Base-by-base conservation (phyloP, 1,284 basidiomycete species). In the Coniophora puteana region DNA sequence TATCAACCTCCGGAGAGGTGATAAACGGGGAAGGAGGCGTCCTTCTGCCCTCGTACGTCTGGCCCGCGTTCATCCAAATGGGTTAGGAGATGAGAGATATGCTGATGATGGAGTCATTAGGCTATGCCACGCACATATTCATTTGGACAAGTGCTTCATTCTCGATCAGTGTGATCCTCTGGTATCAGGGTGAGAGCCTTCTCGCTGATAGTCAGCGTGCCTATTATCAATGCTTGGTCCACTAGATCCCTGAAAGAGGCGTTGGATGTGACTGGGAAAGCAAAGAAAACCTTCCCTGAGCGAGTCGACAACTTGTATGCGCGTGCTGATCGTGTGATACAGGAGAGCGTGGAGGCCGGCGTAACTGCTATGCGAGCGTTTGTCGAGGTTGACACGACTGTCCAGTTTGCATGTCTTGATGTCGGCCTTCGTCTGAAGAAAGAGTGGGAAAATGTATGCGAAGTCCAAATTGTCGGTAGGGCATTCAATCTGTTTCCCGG, bases 101-200 rank as follows among this genome's bases (percentile, higher is more conserved):
- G 34, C 21, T 16, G 20, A 44, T 20, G 31, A 22, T 37, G 18
- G 45, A 35, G 30, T 30, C 33, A 41, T 39, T 44, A 81, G 78
- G 36, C 56, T 81, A 35, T 80, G 77, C 51, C 80, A 82, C 58
- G 68, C 78, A 17, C 78, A 81, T 50, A 74, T 83, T 48, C 79
- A 82, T 56, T 67, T 82, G 13, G 80, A 83, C 63, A 81, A 83
- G 58, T 81, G 77, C 56, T 81, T 79, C 55, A 72, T 83, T 38
- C 63, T 83, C 40, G 72, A 72, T 44, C 62, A 68, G 53, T 78
- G 74, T 47, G 67, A 66, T 36, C 62, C 69, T 20, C 67, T 82
- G 25, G 50, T 66, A 12, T 70, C 66, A 32, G 77, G 78, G 78
- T 79, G 59, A 38, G 66, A n/a, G n/a, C n/a, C n/a, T n/a, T n/a